Conservation (phyloP, 768 basidiomycete species). For the Kondoa malvinella region DNA sequence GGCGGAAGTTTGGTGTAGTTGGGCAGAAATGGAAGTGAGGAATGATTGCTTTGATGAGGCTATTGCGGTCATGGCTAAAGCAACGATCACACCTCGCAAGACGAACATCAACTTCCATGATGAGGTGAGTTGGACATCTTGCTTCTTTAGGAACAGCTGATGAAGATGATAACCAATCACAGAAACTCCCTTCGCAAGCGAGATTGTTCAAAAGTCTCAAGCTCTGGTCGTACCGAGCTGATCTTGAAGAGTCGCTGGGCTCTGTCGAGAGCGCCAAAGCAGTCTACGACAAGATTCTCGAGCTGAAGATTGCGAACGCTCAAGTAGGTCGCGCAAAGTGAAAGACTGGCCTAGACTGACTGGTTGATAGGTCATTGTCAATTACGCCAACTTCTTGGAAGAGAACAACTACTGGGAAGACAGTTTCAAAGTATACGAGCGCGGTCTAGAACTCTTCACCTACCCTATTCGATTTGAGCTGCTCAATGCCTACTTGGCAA, state of each 20-base stretch:
- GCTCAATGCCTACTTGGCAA: constrained; percentile 96
- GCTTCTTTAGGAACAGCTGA: not conserved
- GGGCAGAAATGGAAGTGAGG: constrained; percentile 94
- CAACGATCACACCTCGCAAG: constrained; percentile 74
- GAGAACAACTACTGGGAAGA: constrained; percentile 98
- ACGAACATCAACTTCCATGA: constrained; percentile 76
- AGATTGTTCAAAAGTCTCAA: constrained; percentile 95
- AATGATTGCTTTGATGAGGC: constrained; percentile 95
- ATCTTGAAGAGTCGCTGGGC: constrained; percentile 91
- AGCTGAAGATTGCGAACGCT: constrained; percentile 91
- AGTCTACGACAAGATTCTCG: constrained; percentile 90
- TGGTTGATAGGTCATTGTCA: constrained; percentile 51
- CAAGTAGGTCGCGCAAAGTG: constrained; percentile 37
- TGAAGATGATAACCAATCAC: not conserved
- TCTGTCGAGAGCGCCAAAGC: constrained; percentile 77
- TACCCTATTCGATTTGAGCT: constrained; percentile 97
- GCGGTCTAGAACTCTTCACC: constrained; percentile 90
- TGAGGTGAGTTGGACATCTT: constrained; percentile 48
- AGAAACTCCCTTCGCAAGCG: constrained; percentile 69
- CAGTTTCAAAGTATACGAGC: constrained; percentile 95
- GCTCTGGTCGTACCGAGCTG: constrained; percentile 96
- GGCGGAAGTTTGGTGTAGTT: constrained; percentile 97
- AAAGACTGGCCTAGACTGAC: not conserved
- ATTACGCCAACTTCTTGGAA: constrained; percentile 90
- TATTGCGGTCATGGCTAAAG: constrained; percentile 89